Conservation (phyloP, 2,329 filamentous ascomycete genomes). For the Fusarium miscanthi region DNA sequence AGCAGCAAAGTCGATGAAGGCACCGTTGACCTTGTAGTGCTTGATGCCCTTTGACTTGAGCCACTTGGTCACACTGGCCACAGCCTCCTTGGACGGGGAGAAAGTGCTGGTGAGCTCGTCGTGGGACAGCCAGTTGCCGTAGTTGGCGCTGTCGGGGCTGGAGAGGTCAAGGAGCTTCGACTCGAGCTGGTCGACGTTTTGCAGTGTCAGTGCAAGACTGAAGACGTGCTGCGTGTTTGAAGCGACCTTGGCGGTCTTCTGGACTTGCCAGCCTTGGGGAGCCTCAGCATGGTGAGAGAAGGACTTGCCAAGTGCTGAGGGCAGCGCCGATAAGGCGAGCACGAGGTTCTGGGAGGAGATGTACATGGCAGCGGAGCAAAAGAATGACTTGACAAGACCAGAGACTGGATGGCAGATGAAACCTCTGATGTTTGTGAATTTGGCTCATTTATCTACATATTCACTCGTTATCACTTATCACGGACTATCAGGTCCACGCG, state of each 20-base stretch:
- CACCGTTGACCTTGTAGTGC: conserved; percentile 26
- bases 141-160: conserved; percentile 25
- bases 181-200: conserved; percentile 28
- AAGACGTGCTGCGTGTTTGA: conserved; percentile 23
- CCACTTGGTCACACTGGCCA: conserved; percentile 27
- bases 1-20: conserved; percentile 28
- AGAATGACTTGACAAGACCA: background rate
- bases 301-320: conserved; percentile 4
- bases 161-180: conserved; percentile 29
- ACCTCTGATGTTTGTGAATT: background rate
- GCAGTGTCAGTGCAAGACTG: conserved; percentile 28
- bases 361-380: conserved; percentile 1
- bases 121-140: conserved; percentile 28
- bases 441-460: conserved; percentile 5
- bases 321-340: conserved; percentile 11
- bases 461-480: background rate
- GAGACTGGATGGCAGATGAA: background rate
- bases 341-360: conserved; percentile 12
- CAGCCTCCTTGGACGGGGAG: conserved; percentile 5
- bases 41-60: conserved; percentile 29
- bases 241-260: background rate
- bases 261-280: conserved; percentile 12
- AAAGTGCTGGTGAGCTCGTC: conserved; percentile 4
- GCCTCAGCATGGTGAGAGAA: conserved; percentile 18
- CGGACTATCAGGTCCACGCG: background rate